Percentiles rank a stretch among this genome's conserved stretches.
phyloP scores from a whole-genome alignment of 306 rosid genomes.

The Medicago arabica region DNA sequence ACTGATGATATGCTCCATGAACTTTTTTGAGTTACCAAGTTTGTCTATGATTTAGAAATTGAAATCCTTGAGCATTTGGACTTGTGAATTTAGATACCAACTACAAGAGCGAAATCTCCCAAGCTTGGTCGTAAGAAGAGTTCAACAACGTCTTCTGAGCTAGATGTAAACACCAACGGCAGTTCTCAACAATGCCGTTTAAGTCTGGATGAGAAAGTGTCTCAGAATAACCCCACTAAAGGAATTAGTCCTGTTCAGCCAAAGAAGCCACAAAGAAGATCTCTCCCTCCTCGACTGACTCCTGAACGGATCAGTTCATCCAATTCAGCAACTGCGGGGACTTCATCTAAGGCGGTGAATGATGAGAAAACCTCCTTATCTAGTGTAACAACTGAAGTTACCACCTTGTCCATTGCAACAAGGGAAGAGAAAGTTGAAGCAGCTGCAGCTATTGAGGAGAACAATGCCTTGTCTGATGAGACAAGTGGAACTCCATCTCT shows the following conservation, averaged over 20 bases:
- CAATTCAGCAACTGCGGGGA: conserved; percentile 49
- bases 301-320: conserved; percentile 69
- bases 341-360: conserved; percentile 58
- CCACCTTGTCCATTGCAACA: conserved; percentile 40
- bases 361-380: conserved; percentile 53
- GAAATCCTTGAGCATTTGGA: conserved; percentile 24
- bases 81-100: conserved; percentile 76
- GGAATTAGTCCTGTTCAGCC: conserved; percentile 52
- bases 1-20: conserved; percentile 28
- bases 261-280: conserved; percentile 85
- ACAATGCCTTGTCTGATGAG: conserved; percentile 35
- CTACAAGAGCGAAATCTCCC: conserved; percentile 98
- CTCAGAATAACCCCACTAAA: conserved; percentile 59
- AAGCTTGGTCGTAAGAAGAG: conserved; percentile 93
- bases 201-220: conserved; percentile 75
- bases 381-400: conserved; percentile 48
- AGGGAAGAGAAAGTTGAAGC: conserved; percentile 52
- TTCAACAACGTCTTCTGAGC: conserved; percentile 49
- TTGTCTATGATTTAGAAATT: conserved; percentile 26
- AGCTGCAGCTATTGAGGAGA: conserved; percentile 43
- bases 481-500: conserved; percentile 44
- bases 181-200: conserved; percentile 56
- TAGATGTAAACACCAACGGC: conserved; percentile 55
- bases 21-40: conserved; percentile 24
- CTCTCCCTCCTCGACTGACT: conserved; percentile 87